phyloP scores from a whole-genome alignment of 805 yeast species.

The Suhomyces canberraensis region DNA sequence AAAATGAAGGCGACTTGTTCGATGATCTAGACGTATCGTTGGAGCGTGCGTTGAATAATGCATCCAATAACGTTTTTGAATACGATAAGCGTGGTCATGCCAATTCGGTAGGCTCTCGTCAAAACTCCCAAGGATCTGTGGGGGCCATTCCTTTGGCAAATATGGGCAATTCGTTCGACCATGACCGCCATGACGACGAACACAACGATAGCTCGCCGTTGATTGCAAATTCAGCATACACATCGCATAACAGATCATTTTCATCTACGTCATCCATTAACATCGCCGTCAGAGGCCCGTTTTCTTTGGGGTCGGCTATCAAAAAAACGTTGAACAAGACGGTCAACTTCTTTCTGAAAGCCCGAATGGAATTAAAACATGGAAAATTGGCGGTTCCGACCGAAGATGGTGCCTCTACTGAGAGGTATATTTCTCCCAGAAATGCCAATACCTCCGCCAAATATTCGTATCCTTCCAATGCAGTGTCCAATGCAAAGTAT shows the following conservation, averaged over 20 bases:
- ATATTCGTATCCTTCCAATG: constrained; percentile 49
- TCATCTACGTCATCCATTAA: constrained; percentile 18
- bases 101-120: constrained; percentile 18
- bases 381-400: constrained; percentile 16
- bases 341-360: constrained; percentile 20
- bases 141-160: constrained; percentile 30
- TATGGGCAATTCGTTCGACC: constrained; percentile 11
- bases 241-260: constrained; percentile 16
- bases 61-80: constrained; percentile 37
- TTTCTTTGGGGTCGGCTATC: constrained; percentile 9
- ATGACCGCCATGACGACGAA: constrained; percentile 5
- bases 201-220: constrained; percentile 30
- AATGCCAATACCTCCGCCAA: constrained; percentile 18
- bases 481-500: constrained; percentile 91
- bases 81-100: constrained; percentile 20
- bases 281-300: constrained; percentile 8
- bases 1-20: constrained; percentile 30
- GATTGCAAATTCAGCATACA: constrained; percentile 17
- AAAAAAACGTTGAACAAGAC: constrained; percentile 9
- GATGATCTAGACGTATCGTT: constrained; percentile 65
- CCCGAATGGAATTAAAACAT: constrained; percentile 24
- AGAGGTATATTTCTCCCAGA: constrained; percentile 41
- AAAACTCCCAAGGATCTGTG: constrained; percentile 26
- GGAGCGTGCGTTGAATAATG: constrained; percentile 59
- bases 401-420: constrained; percentile 11